Percentiles rank a stretch among this genome's conserved stretches.
phyloP scores from a whole-genome alignment of 306 rosid species.

The Medicago ruthenica region DNA sequence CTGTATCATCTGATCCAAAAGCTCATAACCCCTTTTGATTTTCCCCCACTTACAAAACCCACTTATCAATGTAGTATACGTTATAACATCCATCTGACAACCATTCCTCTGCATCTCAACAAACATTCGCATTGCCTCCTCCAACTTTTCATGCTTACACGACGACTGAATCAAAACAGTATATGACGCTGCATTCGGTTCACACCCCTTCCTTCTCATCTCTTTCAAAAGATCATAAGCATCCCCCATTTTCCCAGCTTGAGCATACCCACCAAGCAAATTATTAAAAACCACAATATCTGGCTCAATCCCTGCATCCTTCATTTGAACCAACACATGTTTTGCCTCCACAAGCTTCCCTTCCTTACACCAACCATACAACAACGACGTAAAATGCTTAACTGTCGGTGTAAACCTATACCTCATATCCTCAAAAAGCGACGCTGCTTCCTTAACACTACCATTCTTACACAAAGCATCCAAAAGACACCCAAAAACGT shows the following conservation, averaged over 20 bases:
- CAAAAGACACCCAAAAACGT: constrained; percentile 80
- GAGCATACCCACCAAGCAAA: constrained; percentile 76
- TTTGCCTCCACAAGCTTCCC: constrained; percentile 86
- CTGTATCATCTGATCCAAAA: constrained; percentile 76
- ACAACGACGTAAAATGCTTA: constrained; percentile 79
- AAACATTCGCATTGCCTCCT: constrained; percentile 74
- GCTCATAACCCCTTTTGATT: constrained; percentile 70
- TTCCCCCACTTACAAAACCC: constrained; percentile 90
- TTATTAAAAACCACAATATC: constrained; percentile 83
- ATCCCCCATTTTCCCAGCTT: constrained; percentile 75
- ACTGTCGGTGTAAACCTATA: constrained; percentile 58
- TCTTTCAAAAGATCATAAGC: constrained; percentile 78
- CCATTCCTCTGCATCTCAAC: constrained; percentile 79
- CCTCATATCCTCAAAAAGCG: constrained; percentile 78
- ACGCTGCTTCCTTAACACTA: constrained; percentile 75
- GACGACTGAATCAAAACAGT: constrained; percentile 78
- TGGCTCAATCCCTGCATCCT: constrained; percentile 66
- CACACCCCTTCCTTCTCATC: constrained; percentile 70
- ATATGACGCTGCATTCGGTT: constrained; percentile 69
- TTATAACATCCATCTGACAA: constrained; percentile 69
- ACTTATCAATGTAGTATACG: constrained; percentile 75
- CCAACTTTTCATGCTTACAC: constrained; percentile 71
- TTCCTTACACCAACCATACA: constrained; percentile 92
- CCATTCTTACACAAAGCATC: constrained; percentile 93
- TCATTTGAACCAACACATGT: constrained; percentile 75